Base-by-base conservation (phyloP, 2,329 filamentous ascomycete species). In the Sarocladiaceae sp. region DNA sequence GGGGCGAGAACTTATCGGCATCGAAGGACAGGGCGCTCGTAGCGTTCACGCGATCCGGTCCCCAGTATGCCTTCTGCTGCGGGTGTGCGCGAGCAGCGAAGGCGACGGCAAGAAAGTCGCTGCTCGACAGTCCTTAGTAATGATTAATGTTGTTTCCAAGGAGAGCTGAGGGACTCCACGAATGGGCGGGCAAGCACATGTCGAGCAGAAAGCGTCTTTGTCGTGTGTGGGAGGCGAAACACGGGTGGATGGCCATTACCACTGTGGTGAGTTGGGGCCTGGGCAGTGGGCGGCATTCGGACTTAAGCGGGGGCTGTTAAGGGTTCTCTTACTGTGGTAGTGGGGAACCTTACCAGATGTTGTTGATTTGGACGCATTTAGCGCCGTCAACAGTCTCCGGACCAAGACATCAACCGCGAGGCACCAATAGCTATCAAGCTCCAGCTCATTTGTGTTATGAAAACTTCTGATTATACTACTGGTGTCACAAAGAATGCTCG, bases 1-100 rank as follows among this genome's bases (percentile, higher is more conserved):
- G 13, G 44, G 17, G 44, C 44, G 44, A 48, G 23, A 48, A 48
- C n/a, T 48, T 20, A 28, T 48, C 31, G 44, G 44, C 44, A 48
- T 48, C 26, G 44, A 48, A 33, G 17, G 25, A 11, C 22, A 22
- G 8, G 25, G 44, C 12, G 44, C 6, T 48, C 44, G 26, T 6
- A 29, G 40, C 40, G 10, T 15, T 18, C 25, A 17, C 22, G 40
- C 40, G 44, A 33, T 44, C 20, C 8, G 7, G 28, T 31, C 26
- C 26, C 44, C 37, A 31, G 44, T 22, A 29, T 11, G 26, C 26
- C 44, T 13, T 17, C 44, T 31, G 44, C 4, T 12, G 13, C 10
- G 44, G 44, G 33, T n/a, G 5, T 10, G 44, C 11, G n/a, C 12
- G 26, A 31, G 44, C 28, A 48, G n/a, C 44, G 22, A 48, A 20